These are phyloP conservation scores for Entomortierella parvispora DNA, from an alignment of 192 early-diverging fungal genomes.

Conservation along the genomic window DNA sequence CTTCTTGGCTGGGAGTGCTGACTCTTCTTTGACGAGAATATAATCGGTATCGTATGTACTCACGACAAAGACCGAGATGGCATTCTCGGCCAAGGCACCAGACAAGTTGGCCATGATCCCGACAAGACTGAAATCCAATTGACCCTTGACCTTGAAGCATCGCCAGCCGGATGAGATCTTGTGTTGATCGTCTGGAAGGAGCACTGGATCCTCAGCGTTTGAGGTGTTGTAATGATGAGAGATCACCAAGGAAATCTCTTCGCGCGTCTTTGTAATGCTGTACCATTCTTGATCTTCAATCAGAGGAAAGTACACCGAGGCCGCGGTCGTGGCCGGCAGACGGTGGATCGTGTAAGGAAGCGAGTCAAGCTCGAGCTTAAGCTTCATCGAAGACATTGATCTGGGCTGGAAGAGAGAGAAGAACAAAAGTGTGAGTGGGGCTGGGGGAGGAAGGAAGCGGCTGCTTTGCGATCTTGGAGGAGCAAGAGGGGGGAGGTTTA, in stretches of 20 bases:
- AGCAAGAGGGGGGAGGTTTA: no score
- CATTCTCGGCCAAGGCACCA: slow-evolving; percentile 59
- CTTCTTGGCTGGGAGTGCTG: slow-evolving; percentile 23
- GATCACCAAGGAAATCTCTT: slow-evolving; percentile 57
- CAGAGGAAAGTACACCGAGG: slow-evolving; percentile 30
- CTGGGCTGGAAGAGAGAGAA: background rate
- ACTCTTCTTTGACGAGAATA: slow-evolving; percentile 69
- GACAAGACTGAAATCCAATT: slow-evolving; percentile 73
- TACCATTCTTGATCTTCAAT: slow-evolving; percentile 53
- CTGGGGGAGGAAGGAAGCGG: background rate
- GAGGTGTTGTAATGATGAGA: slow-evolving; percentile 20
- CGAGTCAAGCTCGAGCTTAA: slow-evolving; percentile 29
- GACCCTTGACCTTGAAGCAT: slow-evolving; percentile 66
- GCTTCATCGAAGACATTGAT: slow-evolving; percentile 4
- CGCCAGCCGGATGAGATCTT: slow-evolving; percentile 55
- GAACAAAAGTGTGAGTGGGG: background rate
- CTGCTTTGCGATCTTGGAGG: no score
- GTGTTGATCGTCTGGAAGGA: slow-evolving; percentile 23
- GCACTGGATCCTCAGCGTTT: slow-evolving; percentile 10
- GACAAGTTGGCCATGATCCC: slow-evolving; percentile 70
- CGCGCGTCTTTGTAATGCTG: slow-evolving; percentile 57
- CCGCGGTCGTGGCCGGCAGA: slow-evolving; percentile 26
- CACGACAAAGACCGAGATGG: slow-evolving; percentile 73
- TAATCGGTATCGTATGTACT: slow-evolving; percentile 83
- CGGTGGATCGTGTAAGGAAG: slow-evolving; percentile 43